Percentiles rank a stretch among this genome's conserved stretches.
phyloP scores from a whole-genome alignment of 768 basidiomycete species.

The Candolleomyces aberdarensis region DNA sequence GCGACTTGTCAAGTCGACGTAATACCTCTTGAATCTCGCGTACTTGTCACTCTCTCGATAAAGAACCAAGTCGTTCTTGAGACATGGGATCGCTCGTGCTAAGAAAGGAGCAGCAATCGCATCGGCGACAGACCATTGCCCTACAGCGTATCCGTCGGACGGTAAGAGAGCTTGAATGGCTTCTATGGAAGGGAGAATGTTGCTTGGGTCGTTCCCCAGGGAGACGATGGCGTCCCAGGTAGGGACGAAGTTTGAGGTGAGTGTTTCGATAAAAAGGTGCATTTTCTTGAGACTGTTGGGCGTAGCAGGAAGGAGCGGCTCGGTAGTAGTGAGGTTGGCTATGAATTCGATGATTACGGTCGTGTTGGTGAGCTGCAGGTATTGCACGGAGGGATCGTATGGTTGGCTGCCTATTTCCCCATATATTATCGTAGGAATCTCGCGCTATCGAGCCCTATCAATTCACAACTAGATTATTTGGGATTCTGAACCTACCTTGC shows the following conservation, averaged over 20 bases:
- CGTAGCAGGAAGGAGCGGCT: slow-evolving; percentile 54
- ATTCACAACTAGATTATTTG: neutral
- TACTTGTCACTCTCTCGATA: slow-evolving; percentile 49
- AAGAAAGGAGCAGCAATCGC: slow-evolving; percentile 59
- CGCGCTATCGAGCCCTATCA: neutral
- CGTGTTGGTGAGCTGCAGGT: neutral
- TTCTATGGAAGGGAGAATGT: slow-evolving; percentile 41
- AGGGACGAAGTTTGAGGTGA: slow-evolving; percentile 43
- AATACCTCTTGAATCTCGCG: slow-evolving; percentile 47
- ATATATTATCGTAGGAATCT: neutral
- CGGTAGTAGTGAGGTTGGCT: neutral
- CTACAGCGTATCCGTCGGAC: slow-evolving; percentile 33
- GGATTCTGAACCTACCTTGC: neutral
- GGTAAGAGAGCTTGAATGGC: slow-evolving; percentile 49
- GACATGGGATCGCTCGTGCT: slow-evolving; percentile 41
- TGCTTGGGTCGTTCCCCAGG: slow-evolving; percentile 38
- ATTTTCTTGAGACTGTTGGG: slow-evolving; percentile 54
- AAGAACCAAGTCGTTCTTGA: slow-evolving; percentile 50
- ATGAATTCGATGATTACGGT: neutral
- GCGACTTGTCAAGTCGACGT: slow-evolving; percentile 42
- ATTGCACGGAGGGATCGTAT: neutral
- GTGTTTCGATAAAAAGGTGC: slow-evolving; percentile 61
- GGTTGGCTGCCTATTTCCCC: neutral
- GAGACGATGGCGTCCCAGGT: slow-evolving; percentile 34
- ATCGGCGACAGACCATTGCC: slow-evolving; percentile 52